A percentile compares a stretch with the other conserved stretches of the same genome.
These are phyloP conservation scores for Fusarium poae DNA, from an alignment of 2,329 filamentous ascomycete species.

Conservation along the genomic window DNA sequence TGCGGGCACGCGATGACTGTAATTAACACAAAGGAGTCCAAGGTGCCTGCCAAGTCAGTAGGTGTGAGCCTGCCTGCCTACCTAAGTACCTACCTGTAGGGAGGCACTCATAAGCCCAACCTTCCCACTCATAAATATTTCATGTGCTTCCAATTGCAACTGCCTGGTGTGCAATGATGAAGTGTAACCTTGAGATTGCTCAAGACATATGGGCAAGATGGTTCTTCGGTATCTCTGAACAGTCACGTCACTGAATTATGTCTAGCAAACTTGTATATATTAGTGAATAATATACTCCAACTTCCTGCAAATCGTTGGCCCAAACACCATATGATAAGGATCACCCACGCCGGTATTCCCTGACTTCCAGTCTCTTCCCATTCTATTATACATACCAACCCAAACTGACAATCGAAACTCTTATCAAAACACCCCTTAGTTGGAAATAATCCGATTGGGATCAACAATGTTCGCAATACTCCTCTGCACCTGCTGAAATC, in stretches of 20 bases:
- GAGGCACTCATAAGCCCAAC: neutral
- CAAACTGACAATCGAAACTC: too few relatives aligned
- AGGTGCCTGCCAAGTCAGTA: neutral
- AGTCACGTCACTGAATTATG: neutral
- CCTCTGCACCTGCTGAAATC: constrained; percentile 55
- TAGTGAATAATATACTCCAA: too few relatives aligned
- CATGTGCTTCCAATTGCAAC: neutral
- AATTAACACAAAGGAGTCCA: neutral
- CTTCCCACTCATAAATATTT: neutral
- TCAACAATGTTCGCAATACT: constrained; percentile 44
- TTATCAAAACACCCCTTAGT: neutral
- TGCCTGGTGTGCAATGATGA: neutral
- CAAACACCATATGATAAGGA: neutral
- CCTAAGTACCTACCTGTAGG: too few relatives aligned
- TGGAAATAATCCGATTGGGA: constrained; percentile 24
- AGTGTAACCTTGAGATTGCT: neutral
- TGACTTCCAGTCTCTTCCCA: neutral
- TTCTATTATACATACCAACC: neutral
- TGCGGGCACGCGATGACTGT: neutral
- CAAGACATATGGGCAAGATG: neutral
- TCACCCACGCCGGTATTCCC: neutral
- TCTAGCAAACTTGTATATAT: neutral
- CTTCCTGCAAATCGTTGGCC: neutral
- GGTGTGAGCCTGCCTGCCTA: neutral
- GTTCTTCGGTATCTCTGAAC: neutral